Conservation (phyloP, 805 yeast species). For the Kazachstania taianensis region DNA sequence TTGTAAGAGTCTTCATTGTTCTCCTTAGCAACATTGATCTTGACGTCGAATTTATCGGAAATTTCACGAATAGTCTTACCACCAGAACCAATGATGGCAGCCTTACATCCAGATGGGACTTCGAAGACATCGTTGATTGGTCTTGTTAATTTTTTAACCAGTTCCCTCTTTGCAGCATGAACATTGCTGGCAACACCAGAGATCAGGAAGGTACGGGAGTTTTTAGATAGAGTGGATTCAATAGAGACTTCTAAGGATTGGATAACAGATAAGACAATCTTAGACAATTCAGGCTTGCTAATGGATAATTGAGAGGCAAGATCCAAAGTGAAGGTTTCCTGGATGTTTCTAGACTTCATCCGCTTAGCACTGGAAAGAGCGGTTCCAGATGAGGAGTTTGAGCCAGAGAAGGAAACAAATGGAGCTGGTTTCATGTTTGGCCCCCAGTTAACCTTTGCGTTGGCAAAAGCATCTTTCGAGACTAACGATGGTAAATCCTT, state of each 20-base stretch:
- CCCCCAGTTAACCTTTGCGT: constrained; percentile 32
- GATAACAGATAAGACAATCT: constrained; percentile 55
- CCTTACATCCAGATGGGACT: constrained; percentile 68
- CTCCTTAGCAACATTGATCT: constrained; percentile 43
- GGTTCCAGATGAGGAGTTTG: constrained; percentile 10
- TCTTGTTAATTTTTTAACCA: constrained; percentile 66
- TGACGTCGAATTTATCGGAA: constrained; percentile 58
- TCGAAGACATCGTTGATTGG: constrained; percentile 52
- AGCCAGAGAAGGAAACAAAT: constrained; percentile 15
- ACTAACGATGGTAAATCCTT: constrained; percentile 61
- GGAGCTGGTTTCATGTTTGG: constrained; percentile 37
- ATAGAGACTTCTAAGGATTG: constrained; percentile 48
- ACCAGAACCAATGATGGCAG: constrained; percentile 76
- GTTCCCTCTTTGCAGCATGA: constrained; percentile 59
- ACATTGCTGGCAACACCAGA: constrained; percentile 65
- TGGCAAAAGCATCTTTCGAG: constrained; percentile 30
- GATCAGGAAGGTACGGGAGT: constrained; percentile 73
- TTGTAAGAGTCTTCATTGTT: constrained; percentile 32
- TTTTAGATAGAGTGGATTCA: constrained; percentile 74
- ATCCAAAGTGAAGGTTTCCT: constrained; percentile 70
- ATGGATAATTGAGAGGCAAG: constrained; percentile 57
- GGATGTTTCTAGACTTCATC: constrained; percentile 50
- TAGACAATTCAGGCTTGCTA: constrained; percentile 55
- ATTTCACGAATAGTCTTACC: constrained; percentile 79
- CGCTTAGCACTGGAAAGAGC: constrained; percentile 32